Percentiles rank a stretch among this genome's conserved stretches.
Conservation (phyloP, 225 moss, liverwort and hornwort genomes). For the Straminergon stramineum region DNA sequence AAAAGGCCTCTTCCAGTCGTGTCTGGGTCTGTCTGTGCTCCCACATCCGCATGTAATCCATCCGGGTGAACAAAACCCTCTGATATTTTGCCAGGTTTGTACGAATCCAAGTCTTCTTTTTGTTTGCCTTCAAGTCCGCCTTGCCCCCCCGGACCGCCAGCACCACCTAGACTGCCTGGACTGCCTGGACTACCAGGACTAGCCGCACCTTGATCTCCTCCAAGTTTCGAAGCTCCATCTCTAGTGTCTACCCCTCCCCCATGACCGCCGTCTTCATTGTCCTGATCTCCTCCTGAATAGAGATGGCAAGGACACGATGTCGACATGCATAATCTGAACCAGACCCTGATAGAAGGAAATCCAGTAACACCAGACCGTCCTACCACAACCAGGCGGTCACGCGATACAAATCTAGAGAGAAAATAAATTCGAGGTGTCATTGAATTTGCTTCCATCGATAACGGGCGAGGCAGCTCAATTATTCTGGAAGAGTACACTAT, state of each 20-base stretch:
- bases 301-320: not conserved
- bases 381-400: not conserved
- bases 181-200: not conserved
- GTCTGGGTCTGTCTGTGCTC: conserved; percentile 2
- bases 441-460: not conserved
- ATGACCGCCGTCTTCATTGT: not conserved
- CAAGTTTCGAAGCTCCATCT: conserved; percentile 4
- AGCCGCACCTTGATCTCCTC: not conserved
- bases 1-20: not conserved
- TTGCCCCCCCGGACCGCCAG: not conserved
- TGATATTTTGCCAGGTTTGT: conserved; percentile 34
- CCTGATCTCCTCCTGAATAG: not conserved
- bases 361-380: not conserved
- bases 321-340: not conserved
- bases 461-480: not conserved
- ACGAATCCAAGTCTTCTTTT: not conserved
- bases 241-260: not conserved
- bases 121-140: not conserved
- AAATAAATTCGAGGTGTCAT: not conserved
- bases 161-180: not conserved
- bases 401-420: not conserved
- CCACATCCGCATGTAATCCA: conserved; percentile 16
- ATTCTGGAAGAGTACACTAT: not conserved
- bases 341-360: not conserved
- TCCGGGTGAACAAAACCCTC: conserved; percentile 1